phyloP scores from a whole-genome alignment of 805 yeast species.

The Candida saitoana region DNA sequence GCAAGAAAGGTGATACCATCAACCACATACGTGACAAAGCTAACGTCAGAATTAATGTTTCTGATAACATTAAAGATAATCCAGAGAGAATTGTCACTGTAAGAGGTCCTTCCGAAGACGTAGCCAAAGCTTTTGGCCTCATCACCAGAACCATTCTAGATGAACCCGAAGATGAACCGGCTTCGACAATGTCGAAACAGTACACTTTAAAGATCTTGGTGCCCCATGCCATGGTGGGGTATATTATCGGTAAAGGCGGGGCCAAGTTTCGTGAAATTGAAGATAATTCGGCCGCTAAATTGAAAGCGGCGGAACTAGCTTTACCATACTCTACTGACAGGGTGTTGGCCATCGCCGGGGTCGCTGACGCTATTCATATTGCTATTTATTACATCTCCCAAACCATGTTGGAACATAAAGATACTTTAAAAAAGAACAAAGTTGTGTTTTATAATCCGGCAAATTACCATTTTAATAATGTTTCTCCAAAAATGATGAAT shows the following conservation, averaged over 20 bases:
- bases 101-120: slow-evolving; percentile 70
- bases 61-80: slow-evolving; percentile 66
- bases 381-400: slow-evolving; percentile 74
- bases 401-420: slow-evolving; percentile 59
- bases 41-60: slow-evolving; percentile 61
- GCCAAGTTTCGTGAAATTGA: slow-evolving; percentile 74
- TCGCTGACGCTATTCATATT: slow-evolving; percentile 82
- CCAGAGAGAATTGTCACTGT: slow-evolving; percentile 74
- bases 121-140: slow-evolving; percentile 77
- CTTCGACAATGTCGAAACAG: slow-evolving; percentile 50
- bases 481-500: slow-evolving; percentile 13
- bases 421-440: slow-evolving; percentile 48
- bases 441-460: slow-evolving; percentile 59
- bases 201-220: slow-evolving; percentile 59
- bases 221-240: slow-evolving; percentile 79
- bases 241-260: slow-evolving; percentile 75
- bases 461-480: slow-evolving; percentile 26
- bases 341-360: slow-evolving; percentile 65
- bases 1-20: slow-evolving; percentile 76
- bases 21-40: slow-evolving; percentile 60
- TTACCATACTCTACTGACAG: slow-evolving; percentile 78
- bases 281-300: slow-evolving; percentile 71
- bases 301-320: slow-evolving; percentile 68
- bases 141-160: slow-evolving; percentile 62
- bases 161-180: slow-evolving; percentile 63